These are phyloP conservation scores for Dovyalis caffra DNA, from an alignment of 345 rosid species.

Conservation along the genomic window DNA sequence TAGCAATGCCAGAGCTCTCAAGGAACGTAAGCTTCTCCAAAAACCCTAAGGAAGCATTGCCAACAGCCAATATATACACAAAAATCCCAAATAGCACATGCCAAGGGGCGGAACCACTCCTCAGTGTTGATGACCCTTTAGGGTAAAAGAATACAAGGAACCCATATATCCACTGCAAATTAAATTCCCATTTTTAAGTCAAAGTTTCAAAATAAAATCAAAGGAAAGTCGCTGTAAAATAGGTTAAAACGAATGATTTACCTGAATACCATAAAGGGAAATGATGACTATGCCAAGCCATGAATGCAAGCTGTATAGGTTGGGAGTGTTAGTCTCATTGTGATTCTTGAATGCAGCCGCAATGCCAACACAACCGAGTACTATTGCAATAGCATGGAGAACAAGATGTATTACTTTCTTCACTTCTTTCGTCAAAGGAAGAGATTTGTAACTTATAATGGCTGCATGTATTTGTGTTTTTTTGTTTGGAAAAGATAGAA, in stretches of 20 bases:
- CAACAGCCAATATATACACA: constrained; percentile 54
- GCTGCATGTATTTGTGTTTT: constrained; percentile 41
- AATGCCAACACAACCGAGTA: constrained; percentile 72
- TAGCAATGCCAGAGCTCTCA: constrained; percentile 67
- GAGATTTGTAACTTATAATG: constrained; percentile 71
- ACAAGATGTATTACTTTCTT: constrained; percentile 78
- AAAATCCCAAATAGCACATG: constrained; percentile 67
- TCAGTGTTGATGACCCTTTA: constrained; percentile 47
- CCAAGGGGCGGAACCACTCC: constrained; percentile 65
- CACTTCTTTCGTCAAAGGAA: constrained; percentile 62
- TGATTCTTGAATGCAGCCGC: constrained; percentile 85
- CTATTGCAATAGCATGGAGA: constrained; percentile 81
- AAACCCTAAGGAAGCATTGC: constrained; percentile 66
- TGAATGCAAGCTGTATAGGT: constrained; percentile 93
- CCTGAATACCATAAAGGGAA: constrained; percentile 85
- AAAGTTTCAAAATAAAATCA: neutral
- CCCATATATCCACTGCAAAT: constrained; percentile 73
- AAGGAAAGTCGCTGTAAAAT: neutral
- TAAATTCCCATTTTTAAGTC: neutral
- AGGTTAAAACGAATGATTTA: constrained; percentile 9
- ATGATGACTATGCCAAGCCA: constrained; percentile 88
- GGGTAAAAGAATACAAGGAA: constrained; percentile 75
- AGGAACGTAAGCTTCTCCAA: constrained; percentile 91
- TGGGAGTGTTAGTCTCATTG: constrained; percentile 69
- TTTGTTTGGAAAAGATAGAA: neutral